Evolutionary conservation across 306 rosid species (phyloP).

Genomic region (Senna tora): DNA sequence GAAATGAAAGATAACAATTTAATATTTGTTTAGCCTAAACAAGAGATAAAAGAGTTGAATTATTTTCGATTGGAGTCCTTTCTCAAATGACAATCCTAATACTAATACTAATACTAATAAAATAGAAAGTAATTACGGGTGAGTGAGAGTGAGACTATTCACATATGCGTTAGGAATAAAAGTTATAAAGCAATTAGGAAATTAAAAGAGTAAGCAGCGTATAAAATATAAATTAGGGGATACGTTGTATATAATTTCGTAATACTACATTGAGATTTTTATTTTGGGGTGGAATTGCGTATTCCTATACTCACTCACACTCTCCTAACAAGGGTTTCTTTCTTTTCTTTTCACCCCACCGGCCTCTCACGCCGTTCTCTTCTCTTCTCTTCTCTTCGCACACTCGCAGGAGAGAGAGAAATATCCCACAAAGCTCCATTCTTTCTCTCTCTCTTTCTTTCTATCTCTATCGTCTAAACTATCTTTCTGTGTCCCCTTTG

Average conservation of each 20-base stretch:
- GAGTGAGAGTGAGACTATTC: no score
- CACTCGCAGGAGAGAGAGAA: conserved; percentile 51
- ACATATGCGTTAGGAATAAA: no score
- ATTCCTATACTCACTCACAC: background rate
- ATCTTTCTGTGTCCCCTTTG: background rate
- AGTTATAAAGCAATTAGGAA: no score
- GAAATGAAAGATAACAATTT: no score
- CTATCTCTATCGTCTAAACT: background rate
- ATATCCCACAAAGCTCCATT: background rate
- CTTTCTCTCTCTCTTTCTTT: background rate
- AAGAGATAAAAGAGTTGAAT: no score
- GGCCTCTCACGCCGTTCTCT: conserved; percentile 13
- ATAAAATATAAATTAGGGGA: no score
- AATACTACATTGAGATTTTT: background rate
- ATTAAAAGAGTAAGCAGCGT: no score
- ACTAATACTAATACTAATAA: no score
- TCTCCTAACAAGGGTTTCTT: conserved; percentile 40
- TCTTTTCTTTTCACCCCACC: conserved; percentile 30
- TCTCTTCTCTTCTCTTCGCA: conserved; percentile 38
- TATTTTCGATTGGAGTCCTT: no score
- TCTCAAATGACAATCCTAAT: no score
- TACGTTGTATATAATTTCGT: background rate
- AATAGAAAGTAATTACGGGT: no score
- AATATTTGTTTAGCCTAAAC: no score
- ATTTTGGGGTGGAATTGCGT: background rate